Evolutionary conservation across 495 filamentous ascomycete species (phyloP).

Genomic region (Podospora didyma): DNA sequence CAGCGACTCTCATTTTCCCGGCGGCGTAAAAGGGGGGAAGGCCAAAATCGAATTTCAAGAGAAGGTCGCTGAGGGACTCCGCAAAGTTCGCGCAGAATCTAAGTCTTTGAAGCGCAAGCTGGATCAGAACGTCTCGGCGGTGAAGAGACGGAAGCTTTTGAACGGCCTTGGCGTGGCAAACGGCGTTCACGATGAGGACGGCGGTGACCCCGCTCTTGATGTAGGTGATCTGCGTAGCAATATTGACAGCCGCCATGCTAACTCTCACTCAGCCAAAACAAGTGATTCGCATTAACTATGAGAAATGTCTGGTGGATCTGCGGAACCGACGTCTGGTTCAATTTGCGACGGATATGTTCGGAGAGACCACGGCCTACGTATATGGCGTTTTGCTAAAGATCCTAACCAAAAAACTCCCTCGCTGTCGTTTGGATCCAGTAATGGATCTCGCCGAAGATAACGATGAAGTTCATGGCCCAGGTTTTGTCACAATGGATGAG

Average conservation of each 20-base stretch:
- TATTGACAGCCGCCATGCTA: slow-evolving; percentile 16
- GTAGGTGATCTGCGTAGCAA: slow-evolving; percentile 21
- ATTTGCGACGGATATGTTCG: slow-evolving; percentile 55
- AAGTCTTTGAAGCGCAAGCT: slow-evolving; percentile 48
- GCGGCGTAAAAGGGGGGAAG: slow-evolving; percentile 48
- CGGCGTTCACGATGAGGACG: slow-evolving; percentile 32
- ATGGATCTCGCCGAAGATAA: slow-evolving; percentile 53
- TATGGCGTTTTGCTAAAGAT: slow-evolving; percentile 68
- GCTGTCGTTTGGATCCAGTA: slow-evolving; percentile 56
- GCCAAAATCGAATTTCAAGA: slow-evolving; percentile 51
- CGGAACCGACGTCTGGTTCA: slow-evolving; percentile 72
- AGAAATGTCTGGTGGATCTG: slow-evolving; percentile 75
- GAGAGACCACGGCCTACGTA: slow-evolving; percentile 63
- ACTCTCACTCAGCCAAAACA: slow-evolving; percentile 43
- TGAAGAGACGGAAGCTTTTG: slow-evolving; percentile 45
- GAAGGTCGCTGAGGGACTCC: slow-evolving; percentile 51
- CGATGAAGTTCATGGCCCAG: slow-evolving; percentile 15
- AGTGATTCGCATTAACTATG: slow-evolving; percentile 77
- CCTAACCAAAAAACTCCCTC: slow-evolving; percentile 62
- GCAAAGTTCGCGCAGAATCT: slow-evolving; percentile 41
- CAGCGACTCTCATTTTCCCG: slow-evolving; percentile 32
- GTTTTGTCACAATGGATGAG: slow-evolving; percentile 41
- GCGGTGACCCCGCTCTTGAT: slow-evolving; percentile 33
- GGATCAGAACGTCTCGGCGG: slow-evolving; percentile 33
- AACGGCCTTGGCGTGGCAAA: slow-evolving; percentile 28